Base-by-base conservation (phyloP, 495 filamentous ascomycete species). In the Baudoinia panamericana region DNA sequence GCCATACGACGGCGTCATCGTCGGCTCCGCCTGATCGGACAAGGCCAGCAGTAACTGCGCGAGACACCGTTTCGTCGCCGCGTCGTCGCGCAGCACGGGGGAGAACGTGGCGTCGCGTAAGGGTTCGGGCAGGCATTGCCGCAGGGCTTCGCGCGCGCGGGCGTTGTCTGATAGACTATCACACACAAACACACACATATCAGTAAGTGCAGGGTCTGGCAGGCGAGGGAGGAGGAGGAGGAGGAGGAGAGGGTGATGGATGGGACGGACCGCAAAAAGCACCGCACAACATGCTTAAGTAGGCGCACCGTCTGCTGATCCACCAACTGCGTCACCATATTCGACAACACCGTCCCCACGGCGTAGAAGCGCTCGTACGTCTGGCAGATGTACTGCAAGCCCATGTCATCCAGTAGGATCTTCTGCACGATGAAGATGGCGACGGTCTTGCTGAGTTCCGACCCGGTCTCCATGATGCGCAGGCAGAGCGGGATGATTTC, bases 361-460 rank as follows among this genome's bases (percentile, higher is more conserved):
- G 90, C 90, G 48, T 99, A 96, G 64, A 99, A 99, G n/a, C 90
- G 71, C 65, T 99, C 90, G 56, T 99, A 99, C 5, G 90, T 99
- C 41, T 92, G 87, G 60, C 90, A 99, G 43, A 99, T 99, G 59
- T 99, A 99, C 27, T 82, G 84, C 43, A 99, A 69, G n/a, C 90
- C 90, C 56, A 90, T 83, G 51, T 99, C 90, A 56, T 99, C 90
- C 3, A 99, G 70, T 27, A 99, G 65, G 24, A 99, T 99, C 64
- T 99, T 99, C 65, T 99, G 90, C n/a, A 99, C 90, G 54, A 99
- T 99, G 66, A 99, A 99, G 47, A 99, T 99, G 25, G 90, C 90
- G 7, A 99, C 90, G 1, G 90, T 99, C 67, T 97, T 99, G 69
- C 86, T 94, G 30, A 99, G 68, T 57, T 99, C 90, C 0, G 90